Conservation (phyloP, 352 stramenopile genomes). For the Phytophthora pluvialis region DNA sequence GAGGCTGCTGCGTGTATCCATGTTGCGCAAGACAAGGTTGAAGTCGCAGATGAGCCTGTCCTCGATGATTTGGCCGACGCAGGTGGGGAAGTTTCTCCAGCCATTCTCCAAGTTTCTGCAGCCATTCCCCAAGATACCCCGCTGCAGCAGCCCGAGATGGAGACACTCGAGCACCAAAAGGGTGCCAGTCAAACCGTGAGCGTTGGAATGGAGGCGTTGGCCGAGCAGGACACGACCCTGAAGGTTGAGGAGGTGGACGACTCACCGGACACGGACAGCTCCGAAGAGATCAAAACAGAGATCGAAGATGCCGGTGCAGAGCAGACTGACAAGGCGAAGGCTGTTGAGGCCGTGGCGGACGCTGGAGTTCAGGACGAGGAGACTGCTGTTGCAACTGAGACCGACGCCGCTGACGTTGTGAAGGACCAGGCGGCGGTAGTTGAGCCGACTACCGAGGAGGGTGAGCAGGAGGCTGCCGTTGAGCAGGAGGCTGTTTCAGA, state of each 20-base stretch:
- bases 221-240: background rate
- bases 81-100: constrained; percentile 28
- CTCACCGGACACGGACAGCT: constrained; percentile 23
- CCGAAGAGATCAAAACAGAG: constrained; percentile 11
- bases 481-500: background rate
- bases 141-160: constrained; percentile 6
- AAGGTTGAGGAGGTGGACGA: constrained; percentile 1
- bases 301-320: background rate
- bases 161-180: constrained; percentile 17
- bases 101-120: constrained; percentile 30
- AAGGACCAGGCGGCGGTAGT: background rate
- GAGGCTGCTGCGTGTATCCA: constrained; percentile 18
- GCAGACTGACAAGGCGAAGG: background rate
- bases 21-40: constrained; percentile 15
- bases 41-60: constrained; percentile 29
- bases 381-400: background rate
- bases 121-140: background rate
- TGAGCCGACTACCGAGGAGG: too few species aligned
- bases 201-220: background rate
- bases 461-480: background rate
- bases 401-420: background rate
- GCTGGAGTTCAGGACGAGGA: background rate
- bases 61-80: constrained; percentile 6
- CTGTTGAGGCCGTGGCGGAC: background rate
- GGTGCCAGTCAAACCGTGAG: constrained; percentile 1